These are phyloP conservation scores for Pythium brassicae DNA, from an alignment of 352 stramenopile genomes.

Conservation along the genomic window DNA sequence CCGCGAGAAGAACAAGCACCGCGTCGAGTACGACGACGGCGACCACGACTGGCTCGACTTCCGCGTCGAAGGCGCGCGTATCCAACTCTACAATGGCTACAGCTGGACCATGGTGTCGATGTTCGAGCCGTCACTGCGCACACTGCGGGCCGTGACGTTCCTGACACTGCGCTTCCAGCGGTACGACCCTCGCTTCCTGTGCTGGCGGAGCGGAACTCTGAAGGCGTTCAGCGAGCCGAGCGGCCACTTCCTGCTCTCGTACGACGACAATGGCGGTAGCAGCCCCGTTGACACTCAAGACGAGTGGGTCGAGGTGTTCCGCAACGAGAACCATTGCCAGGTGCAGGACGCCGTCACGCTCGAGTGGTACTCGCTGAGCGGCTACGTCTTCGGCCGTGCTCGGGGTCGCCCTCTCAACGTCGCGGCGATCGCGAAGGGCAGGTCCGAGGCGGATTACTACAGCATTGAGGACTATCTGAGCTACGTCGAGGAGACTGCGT, in stretches of 20 bases:
- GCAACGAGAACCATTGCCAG: conserved; percentile 53
- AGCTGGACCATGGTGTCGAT: conserved; percentile 74
- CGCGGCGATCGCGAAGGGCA: conserved; percentile 10
- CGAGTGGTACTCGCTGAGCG: conserved; percentile 68
- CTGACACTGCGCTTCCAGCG: conserved; percentile 41
- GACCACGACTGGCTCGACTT: conserved; percentile 74
- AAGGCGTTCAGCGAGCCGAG: conserved; percentile 47
- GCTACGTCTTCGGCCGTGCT: conserved; percentile 55
- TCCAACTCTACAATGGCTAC: conserved; percentile 65
- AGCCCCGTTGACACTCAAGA: conserved; percentile 8
- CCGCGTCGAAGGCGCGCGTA: conserved; percentile 26
- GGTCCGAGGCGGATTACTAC: conserved; percentile 34
- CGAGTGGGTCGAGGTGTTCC: conserved; percentile 62
- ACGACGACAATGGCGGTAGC: conserved; percentile 25
- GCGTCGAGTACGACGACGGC: conserved; percentile 69
- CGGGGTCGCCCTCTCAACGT: conserved; percentile 40
- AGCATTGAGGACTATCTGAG: conserved; percentile 61
- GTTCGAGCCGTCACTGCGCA: conserved; percentile 45
- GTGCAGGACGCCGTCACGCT: conserved; percentile 48
- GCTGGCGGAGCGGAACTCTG: conserved; percentile 46
- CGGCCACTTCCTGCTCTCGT: conserved; percentile 52
- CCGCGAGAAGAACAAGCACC: conserved; percentile 57
- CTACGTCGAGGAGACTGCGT: conserved; percentile 33
- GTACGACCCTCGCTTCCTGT: conserved; percentile 44
- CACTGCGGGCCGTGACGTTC: conserved; percentile 51